phyloP scores from a whole-genome alignment of 352 stramenopile species.

The Phytophthora kernoviae region DNA sequence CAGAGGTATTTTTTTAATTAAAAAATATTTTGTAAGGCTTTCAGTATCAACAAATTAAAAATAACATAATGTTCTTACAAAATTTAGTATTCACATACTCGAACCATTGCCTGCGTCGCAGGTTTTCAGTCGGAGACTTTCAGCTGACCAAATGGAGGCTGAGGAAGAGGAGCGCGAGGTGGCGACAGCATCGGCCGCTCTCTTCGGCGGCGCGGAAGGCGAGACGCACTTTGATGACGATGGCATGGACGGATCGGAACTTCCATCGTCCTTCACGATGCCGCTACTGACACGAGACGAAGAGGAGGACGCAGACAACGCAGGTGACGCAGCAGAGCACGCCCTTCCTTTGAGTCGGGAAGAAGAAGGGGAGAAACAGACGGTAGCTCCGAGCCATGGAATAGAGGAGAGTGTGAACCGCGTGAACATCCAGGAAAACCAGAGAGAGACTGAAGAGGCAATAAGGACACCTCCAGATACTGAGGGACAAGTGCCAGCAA shows the following conservation, averaged over 20 bases:
- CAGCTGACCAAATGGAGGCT: slow-evolving; percentile 18
- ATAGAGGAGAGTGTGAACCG: neutral
- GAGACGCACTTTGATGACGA: slow-evolving; percentile 62
- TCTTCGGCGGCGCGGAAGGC: slow-evolving; percentile 49
- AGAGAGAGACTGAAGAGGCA: neutral
- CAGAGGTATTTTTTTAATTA: too few relatives aligned
- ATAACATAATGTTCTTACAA: neutral
- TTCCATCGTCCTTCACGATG: slow-evolving; percentile 55
- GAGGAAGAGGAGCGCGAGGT: slow-evolving; percentile 58
- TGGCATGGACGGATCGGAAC: slow-evolving; percentile 47
- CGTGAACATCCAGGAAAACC: neutral
- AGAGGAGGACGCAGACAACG: slow-evolving; percentile 18
- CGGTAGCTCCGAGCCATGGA: neutral
- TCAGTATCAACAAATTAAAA: too few relatives aligned
- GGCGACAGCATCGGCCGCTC: slow-evolving; percentile 46
- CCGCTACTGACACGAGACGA: slow-evolving; percentile 34
- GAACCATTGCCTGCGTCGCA: neutral
- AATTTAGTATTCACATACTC: neutral
- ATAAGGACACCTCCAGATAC: neutral
- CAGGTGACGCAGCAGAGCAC: slow-evolving; percentile 3
- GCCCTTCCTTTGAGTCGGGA: neutral
- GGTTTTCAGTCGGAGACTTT: neutral
- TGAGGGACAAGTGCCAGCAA: neutral
- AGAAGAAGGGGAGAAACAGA: slow-evolving; percentile 1
- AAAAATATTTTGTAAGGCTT: too few relatives aligned